Conservation (phyloP, 805 yeast genomes). For the Saturnispora zaruensis region DNA sequence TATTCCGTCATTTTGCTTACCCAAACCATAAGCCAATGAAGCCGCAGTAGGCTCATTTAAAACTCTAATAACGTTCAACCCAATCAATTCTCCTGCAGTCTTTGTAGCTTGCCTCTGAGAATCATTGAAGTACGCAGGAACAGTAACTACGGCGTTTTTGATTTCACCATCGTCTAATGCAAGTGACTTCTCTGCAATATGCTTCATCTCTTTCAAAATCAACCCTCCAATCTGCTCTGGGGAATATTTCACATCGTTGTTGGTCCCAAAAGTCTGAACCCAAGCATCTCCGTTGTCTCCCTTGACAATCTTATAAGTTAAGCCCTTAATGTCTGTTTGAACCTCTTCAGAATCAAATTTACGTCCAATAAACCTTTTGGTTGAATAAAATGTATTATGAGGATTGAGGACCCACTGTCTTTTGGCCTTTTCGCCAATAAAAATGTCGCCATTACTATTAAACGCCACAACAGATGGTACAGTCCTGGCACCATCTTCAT, state of each 20-base stretch:
- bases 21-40: slow-evolving; percentile 88
- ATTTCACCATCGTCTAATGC: slow-evolving; percentile 47
- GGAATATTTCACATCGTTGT: slow-evolving; percentile 73
- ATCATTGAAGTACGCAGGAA: slow-evolving; percentile 84
- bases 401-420: slow-evolving; percentile 95
- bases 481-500: slow-evolving; percentile 68
- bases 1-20: slow-evolving; percentile 51
- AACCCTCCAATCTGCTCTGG: slow-evolving; percentile 96
- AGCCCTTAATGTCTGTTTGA: slow-evolving; percentile 78
- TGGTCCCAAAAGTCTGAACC: slow-evolving; percentile 56
- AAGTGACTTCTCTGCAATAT: slow-evolving; percentile 78
- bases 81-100: slow-evolving; percentile 92
- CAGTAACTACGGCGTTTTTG: slow-evolving; percentile 84
- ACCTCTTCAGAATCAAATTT: slow-evolving; percentile 85
- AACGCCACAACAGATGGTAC: slow-evolving; percentile 95
- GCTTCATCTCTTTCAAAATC: slow-evolving; percentile 88
- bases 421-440: slow-evolving; percentile 92
- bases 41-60: slow-evolving; percentile 89
- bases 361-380: slow-evolving; percentile 91
- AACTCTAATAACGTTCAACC: slow-evolving; percentile 77
- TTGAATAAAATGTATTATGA: slow-evolving; percentile 87
- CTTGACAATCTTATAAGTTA: slow-evolving; percentile 85
- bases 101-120: slow-evolving; percentile 88
- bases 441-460: slow-evolving; percentile 76
- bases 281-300: slow-evolving; percentile 90